Evolutionary conservation across 768 basidiomycete genomes (phyloP).

Genomic region (Amanita rimosa): DNA sequence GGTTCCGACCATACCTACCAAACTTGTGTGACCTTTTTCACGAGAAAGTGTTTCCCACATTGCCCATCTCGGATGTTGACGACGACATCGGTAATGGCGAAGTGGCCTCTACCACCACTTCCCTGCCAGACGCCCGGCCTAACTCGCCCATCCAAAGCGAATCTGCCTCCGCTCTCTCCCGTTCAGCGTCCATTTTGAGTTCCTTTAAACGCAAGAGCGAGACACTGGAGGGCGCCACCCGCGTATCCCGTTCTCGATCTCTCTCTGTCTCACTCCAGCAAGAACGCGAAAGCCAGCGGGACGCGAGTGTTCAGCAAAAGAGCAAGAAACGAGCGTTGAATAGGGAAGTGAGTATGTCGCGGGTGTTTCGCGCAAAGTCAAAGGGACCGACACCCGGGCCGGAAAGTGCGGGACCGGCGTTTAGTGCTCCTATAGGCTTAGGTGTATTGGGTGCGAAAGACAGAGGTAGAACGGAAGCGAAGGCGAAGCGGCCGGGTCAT

Average conservation of each 20-base stretch:
- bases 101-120: neutral
- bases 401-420: neutral
- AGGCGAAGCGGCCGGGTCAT: neutral
- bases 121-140: slow-evolving; percentile 10
- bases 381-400: slow-evolving; percentile 14
- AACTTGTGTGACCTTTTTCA: slow-evolving; percentile 46
- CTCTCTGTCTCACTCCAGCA: slow-evolving; percentile 63
- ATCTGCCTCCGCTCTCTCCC: neutral
- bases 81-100: slow-evolving; percentile 10
- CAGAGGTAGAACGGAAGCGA: neutral
- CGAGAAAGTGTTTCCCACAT: slow-evolving; percentile 54
- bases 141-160: slow-evolving; percentile 7
- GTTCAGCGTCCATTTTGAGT: neutral
- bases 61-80: slow-evolving; percentile 42
- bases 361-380: slow-evolving; percentile 44
- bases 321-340: slow-evolving; percentile 44
- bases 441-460: neutral
- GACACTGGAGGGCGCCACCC: slow-evolving; percentile 6
- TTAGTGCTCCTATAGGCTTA: neutral
- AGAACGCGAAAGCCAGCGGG: slow-evolving; percentile 34
- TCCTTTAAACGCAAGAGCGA: neutral
- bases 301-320: slow-evolving; percentile 19
- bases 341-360: slow-evolving; percentile 70
- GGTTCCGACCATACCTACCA: slow-evolving; percentile 45
- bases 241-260: slow-evolving; percentile 42